Evolutionary conservation across 2,329 filamentous ascomycete genomes (phyloP).

Genomic region (Corinectria fuckeliana): DNA sequence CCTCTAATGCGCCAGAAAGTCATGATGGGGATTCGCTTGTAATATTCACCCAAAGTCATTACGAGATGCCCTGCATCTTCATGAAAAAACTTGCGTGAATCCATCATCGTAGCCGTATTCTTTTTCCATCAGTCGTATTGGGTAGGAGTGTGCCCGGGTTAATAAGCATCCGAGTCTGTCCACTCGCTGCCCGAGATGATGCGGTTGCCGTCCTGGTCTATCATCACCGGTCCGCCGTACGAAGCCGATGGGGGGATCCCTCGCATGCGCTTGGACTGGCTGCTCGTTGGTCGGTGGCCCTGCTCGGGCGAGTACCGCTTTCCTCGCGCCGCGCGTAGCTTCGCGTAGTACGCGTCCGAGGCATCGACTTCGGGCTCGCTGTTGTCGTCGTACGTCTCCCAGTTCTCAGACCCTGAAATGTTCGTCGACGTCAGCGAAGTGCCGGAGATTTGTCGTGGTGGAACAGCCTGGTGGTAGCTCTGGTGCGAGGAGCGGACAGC

Average conservation of each 20-base stretch:
- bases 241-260: constrained; percentile 58
- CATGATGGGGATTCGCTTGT: constrained; percentile 23
- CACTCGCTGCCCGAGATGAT: constrained; percentile 71
- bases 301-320: constrained; percentile 67
- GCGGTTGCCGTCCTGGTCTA: constrained; percentile 66
- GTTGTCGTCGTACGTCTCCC: constrained; percentile 93
- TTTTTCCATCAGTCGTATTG: constrained; percentile 32
- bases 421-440: constrained; percentile 78
- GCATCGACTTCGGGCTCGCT: constrained; percentile 79
- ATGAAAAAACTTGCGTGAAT: constrained; percentile 38
- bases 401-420: constrained; percentile 89
- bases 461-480: constrained; percentile 49
- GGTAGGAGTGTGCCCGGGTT: constrained; percentile 22
- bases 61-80: constrained; percentile 40
- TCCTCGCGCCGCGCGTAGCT: constrained; percentile 70
- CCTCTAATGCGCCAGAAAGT: constrained; percentile 9
- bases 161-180: constrained; percentile 70
- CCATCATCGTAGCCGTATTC: constrained; percentile 31
- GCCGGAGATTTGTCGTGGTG: constrained; percentile 65
- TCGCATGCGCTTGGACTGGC: constrained; percentile 59
- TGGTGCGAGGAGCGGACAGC: constrained; percentile 48
- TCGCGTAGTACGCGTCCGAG: constrained; percentile 81
- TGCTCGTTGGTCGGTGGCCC: constrained; percentile 48
- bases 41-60: constrained; percentile 34
- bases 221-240: constrained; percentile 55